Evolutionary conservation across 805 yeast species (phyloP), one percentile per base, ranked within the genome.

Genomic region (Saccharomycopsis fermentans): DNA sequence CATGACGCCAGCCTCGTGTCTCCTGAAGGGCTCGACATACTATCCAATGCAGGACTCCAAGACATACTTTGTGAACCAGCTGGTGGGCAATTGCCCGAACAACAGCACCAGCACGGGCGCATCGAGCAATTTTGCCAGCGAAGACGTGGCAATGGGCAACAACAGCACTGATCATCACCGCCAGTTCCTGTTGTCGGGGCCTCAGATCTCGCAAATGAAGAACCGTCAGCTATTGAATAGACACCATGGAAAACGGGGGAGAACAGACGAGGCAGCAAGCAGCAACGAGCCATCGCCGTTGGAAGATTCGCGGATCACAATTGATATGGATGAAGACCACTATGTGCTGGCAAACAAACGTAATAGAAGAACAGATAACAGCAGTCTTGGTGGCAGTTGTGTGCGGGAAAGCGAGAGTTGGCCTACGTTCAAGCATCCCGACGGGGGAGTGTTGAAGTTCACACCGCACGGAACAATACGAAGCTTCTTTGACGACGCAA

Each of bases 381-480:
- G 14, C 52, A 24, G n/a, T 9, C 12, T 12, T 9, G n/a, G 8
- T 8, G 43, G 34, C 24, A 43, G 19, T 11, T 27, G 21, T 26
- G n/a, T 29, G 16, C 26, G 29, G 16, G 32, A 26, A 51, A 54
- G 58, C 52, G 58, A 43, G 14, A 40, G 50, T 4, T 61, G 62
- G 59, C 83, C 86, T 14, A 72, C 76, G 58, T 81, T 78, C 63
- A 74, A 74, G 56, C 86, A 81, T 62, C 86, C 86, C 1, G 81
- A 81, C 12, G 86, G 86, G 9, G 86, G 86, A 0, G 73, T 73
- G 34, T 78, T 81, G 53, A 82, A 81, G 66, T 78, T 81, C 58
- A 81, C 86, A 0, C 86, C 86, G 26, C 76, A 83, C 71, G 86
- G 86, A n/a, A 79, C 81, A 54, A 70, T 81, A 47, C 70, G 86